Evolutionary conservation across 805 yeast species (phyloP).

Genomic region (Metschnikowia lunata): DNA sequence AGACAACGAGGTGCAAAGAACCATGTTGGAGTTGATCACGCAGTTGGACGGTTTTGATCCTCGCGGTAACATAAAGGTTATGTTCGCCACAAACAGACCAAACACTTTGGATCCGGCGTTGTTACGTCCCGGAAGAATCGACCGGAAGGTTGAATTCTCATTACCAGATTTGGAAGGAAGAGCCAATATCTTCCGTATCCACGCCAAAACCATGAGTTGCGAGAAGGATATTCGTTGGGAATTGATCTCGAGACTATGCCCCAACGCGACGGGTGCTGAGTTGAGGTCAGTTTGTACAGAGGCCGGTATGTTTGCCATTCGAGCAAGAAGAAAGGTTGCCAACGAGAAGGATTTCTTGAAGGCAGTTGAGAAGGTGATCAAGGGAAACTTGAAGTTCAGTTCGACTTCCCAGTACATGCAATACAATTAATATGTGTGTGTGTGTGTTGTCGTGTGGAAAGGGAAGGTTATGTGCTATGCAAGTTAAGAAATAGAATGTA

Average conservation of each 20-base stretch:
- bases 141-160: conserved; percentile 92
- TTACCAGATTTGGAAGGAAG: conserved; percentile 97
- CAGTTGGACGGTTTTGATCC: conserved; percentile 99
- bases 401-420: conserved; percentile 98
- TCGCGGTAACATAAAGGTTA: conserved; percentile 96
- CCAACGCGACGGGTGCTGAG: conserved; percentile 98
- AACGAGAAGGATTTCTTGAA: conserved; percentile 96
- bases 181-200: conserved; percentile 95
- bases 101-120: conserved; percentile 97
- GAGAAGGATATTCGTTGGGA: conserved; percentile 99
- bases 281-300: conserved; percentile 97
- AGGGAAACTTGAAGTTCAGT: conserved; percentile 96
- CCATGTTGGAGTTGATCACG: conserved; percentile 96
- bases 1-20: conserved; percentile 97
- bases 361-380: conserved; percentile 97
- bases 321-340: conserved; percentile 97
- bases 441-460: no score
- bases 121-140: conserved; percentile 97
- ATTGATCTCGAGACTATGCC: conserved; percentile 92
- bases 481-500: no score
- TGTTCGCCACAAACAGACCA: conserved; percentile 99
- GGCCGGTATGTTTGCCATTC: conserved; percentile 99
- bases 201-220: conserved; percentile 95
- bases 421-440: conserved; percentile 55
- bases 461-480: no score